Evolutionary conservation across 106 monocot species (phyloP).

Genomic region (Platanthera guangdongensis): DNA sequence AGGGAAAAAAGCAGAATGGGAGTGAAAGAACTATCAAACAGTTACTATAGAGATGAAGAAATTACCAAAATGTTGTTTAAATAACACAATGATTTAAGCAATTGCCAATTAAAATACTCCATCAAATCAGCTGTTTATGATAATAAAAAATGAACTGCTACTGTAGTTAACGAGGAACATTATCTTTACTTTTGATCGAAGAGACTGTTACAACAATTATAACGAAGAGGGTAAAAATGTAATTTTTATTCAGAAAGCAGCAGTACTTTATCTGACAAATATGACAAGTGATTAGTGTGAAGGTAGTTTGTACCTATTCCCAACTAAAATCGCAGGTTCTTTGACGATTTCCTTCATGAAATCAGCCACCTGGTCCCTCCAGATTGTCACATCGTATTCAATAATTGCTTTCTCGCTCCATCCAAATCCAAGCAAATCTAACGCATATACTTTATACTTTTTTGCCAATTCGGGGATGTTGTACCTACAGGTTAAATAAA

Average conservation of each 20-base stretch:
- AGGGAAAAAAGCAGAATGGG: not conserved
- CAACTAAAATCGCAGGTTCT: slow-evolving; percentile 85
- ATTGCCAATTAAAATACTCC: not conserved
- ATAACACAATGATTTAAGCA: not conserved
- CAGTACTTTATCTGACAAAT: not conserved
- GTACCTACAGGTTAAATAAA: slow-evolving; percentile 43
- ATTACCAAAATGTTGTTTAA: not conserved
- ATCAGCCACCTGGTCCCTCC: slow-evolving; percentile 88
- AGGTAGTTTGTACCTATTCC: slow-evolving; percentile 58
- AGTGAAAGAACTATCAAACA: not conserved
- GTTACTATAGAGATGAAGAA: not conserved
- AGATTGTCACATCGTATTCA: slow-evolving; percentile 84
- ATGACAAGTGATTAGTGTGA: not conserved
- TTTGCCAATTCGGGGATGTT: slow-evolving; percentile 92
- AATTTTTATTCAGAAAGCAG: not conserved
- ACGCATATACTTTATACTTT: slow-evolving; percentile 87
- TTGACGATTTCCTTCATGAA: slow-evolving; percentile 85
- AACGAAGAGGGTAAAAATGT: not conserved
- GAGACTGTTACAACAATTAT: no score
- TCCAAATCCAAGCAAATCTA: slow-evolving; percentile 93
- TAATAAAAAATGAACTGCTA: not conserved
- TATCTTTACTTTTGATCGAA: not conserved
- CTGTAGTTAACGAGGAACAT: not conserved
- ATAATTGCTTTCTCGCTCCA: slow-evolving; percentile 96
- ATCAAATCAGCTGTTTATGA: no score